Percentiles rank a stretch among this genome's conserved stretches.
Conservation (phyloP, 768 basidiomycete genomes). For the Mycena rosella region DNA sequence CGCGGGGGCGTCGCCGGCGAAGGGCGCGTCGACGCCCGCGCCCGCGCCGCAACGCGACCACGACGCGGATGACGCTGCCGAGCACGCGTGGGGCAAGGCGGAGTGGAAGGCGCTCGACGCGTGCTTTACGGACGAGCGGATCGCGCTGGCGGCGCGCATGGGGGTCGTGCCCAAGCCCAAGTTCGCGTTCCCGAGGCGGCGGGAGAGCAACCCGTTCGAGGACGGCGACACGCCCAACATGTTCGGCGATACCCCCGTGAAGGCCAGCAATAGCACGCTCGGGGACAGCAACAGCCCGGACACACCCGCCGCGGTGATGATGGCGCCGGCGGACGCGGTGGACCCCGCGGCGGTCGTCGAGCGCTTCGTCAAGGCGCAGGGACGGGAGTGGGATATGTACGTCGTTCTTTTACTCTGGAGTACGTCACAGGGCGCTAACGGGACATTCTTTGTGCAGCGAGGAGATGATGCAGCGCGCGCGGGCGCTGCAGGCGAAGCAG, state of each 20-base stretch:
- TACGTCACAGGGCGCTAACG: neutral
- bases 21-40: too few species aligned
- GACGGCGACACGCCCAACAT: too few species aligned
- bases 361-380: slow-evolving; percentile 65
- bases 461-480: slow-evolving; percentile 62
- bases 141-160: slow-evolving; percentile 56
- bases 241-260: too few species aligned
- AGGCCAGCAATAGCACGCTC: neutral
- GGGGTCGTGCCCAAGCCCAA: slow-evolving; percentile 32
- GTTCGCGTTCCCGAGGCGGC: slow-evolving; percentile 11
- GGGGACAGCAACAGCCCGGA: slow-evolving; percentile 18
- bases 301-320: slow-evolving; percentile 42
- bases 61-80: slow-evolving; percentile 19
- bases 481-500: slow-evolving; percentile 73
- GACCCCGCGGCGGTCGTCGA: slow-evolving; percentile 68
- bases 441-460: slow-evolving; percentile 52
- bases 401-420: slow-evolving; percentile 38
- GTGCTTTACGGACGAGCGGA: slow-evolving; percentile 80
- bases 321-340: slow-evolving; percentile 68
- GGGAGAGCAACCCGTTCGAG: too few species aligned
- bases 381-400: slow-evolving; percentile 71
- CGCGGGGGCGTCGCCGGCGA: neutral
- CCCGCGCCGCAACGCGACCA: neutral
- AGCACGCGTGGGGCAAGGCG: slow-evolving; percentile 70
- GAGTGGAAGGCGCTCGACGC: slow-evolving; percentile 88